phyloP scores from a whole-genome alignment of 345 rosid species.

The Syzygium jambos region DNA sequence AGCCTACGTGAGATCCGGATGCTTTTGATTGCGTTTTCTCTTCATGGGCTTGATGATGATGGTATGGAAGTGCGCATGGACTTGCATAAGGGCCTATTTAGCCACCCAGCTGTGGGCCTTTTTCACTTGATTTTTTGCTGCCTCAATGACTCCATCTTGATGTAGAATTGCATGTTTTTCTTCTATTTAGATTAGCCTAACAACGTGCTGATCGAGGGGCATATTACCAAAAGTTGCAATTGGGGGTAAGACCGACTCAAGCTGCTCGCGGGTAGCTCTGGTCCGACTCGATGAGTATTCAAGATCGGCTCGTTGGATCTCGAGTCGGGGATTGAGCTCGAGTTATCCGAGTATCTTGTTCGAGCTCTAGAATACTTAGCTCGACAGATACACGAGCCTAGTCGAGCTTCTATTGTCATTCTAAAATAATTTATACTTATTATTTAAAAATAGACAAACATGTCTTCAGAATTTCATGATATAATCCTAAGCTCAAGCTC shows the following conservation, averaged over 20 bases:
- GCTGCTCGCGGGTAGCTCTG: too few relatives aligned
- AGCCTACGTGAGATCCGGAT: background rate
- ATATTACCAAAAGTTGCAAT: background rate
- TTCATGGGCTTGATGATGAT: background rate
- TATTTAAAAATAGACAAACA: too few relatives aligned
- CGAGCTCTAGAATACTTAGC: too few relatives aligned
- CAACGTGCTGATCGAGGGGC: too few relatives aligned
- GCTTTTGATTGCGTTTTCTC: background rate
- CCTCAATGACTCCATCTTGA: background rate
- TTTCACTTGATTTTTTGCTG: background rate
- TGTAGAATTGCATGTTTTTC: background rate
- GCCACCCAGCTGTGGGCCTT: background rate
- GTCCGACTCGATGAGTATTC: background rate
- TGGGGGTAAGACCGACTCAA: background rate
- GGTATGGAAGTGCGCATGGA: background rate
- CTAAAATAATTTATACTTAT: too few relatives aligned
- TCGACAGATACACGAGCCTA: too few relatives aligned
- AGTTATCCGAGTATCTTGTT: too few relatives aligned
- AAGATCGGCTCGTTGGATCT: too few relatives aligned
- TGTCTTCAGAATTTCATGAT: too few relatives aligned
- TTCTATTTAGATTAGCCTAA: background rate
- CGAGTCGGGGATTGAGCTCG: background rate
- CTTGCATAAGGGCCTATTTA: background rate
- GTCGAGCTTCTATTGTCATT: too few relatives aligned
- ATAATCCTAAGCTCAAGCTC: background rate